Conservation (phyloP, 495 filamentous ascomycete species). For the Penicillium bialowiezense region DNA sequence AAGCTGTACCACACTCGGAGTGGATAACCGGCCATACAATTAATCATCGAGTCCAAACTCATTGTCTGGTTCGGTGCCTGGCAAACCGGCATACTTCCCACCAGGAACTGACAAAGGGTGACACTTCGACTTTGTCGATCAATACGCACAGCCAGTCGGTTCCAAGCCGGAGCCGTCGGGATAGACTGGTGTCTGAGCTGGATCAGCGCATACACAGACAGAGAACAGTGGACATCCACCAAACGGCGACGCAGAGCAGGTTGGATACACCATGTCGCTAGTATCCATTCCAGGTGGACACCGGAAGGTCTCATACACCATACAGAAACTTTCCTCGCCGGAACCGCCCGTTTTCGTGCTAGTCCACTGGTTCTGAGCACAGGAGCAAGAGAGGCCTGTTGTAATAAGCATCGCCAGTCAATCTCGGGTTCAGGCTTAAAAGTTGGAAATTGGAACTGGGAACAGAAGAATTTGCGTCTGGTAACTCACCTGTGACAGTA, state of each 20-base stretch:
- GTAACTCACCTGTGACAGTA: constrained; percentile 18
- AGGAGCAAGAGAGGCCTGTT: constrained; percentile 22
- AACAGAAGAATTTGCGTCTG: neutral
- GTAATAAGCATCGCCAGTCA: neutral
- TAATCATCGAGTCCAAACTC: no score
- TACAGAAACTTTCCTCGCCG: constrained; percentile 23
- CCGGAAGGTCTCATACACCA: constrained; percentile 19
- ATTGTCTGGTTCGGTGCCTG: no score
- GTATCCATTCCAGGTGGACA: constrained; percentile 13
- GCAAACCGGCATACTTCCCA: no score
- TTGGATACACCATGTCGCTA: neutral
- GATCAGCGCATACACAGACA: neutral
- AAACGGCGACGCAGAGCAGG: neutral
- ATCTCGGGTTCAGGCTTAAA: no score
- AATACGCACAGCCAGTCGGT: constrained; percentile 20
- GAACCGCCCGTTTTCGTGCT: constrained; percentile 14
- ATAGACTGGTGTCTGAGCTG: constrained; percentile 10
- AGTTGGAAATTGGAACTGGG: neutral
- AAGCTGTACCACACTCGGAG: no score
- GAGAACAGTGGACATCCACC: neutral
- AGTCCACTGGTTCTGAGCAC: constrained; percentile 23
- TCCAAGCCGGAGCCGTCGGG: constrained; percentile 11
- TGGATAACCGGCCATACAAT: no score
- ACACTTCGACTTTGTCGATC: neutral
- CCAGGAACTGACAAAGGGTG: no score